A percentile compares a stretch with the other conserved stretches of the same genome.
phyloP scores from a whole-genome alignment of 106 monocot species.

The Hemerocallis citrina region DNA sequence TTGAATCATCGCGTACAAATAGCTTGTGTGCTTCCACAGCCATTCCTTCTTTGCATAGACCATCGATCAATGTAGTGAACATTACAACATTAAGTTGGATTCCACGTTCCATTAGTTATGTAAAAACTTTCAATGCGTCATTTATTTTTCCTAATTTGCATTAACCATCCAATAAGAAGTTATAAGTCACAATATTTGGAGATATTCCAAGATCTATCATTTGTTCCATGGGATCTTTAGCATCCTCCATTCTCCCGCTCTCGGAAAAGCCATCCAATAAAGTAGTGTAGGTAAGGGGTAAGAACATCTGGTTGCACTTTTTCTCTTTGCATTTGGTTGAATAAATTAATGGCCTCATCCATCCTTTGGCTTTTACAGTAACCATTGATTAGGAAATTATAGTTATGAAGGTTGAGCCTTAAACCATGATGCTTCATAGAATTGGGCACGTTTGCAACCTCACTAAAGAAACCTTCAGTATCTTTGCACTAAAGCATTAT shows the following conservation, averaged over 20 bases:
- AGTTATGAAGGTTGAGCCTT: neutral
- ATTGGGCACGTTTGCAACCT: conserved; percentile 4
- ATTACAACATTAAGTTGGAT: conserved; percentile 2
- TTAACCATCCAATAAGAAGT: neutral
- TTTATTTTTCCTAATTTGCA: conserved; percentile 1
- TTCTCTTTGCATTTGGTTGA: conserved; percentile 17
- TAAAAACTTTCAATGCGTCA: neutral
- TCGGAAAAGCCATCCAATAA: conserved; percentile 26
- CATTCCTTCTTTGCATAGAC: conserved; percentile 16
- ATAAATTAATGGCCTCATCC: conserved; percentile 11
- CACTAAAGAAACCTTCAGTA: conserved; percentile 17
- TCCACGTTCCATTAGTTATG: neutral
- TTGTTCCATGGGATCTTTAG: conserved; percentile 10
- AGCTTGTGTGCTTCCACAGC: conserved; percentile 13
- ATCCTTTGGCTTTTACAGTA: conserved; percentile 1
- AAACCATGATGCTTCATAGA: neutral
- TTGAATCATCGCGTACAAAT: conserved; percentile 7
- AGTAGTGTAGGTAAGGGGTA: conserved; percentile 15
- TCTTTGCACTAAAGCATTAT: conserved; percentile 16
- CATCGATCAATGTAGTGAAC: conserved; percentile 7
- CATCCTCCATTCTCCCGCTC: conserved; percentile 12
- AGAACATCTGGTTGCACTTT: conserved; percentile 22
- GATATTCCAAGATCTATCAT: conserved; percentile 19
- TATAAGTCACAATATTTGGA: conserved; percentile 7
- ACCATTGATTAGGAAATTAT: conserved; percentile 24